Percentiles rank a stretch among this genome's conserved stretches.
Evolutionary conservation across 768 basidiomycete species (phyloP).

Genomic region (Phanerochaete sordida): DNA sequence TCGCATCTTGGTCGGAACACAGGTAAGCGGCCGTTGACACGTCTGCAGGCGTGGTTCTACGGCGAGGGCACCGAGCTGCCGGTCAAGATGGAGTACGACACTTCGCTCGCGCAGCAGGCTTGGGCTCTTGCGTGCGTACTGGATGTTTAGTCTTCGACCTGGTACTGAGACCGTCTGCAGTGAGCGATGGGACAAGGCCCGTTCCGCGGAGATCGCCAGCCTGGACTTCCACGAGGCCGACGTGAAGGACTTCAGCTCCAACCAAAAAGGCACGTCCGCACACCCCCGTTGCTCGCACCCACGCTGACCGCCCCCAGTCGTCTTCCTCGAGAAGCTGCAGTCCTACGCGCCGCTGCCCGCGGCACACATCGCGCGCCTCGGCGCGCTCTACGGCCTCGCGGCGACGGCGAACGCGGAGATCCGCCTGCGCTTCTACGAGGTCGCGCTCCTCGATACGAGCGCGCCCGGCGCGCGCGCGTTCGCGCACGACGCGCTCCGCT

Average conservation of each 20-base stretch:
- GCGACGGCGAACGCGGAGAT: slow-evolving; percentile 73
- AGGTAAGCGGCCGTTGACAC: too few relatives aligned
- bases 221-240: slow-evolving; percentile 60
- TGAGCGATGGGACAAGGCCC: slow-evolving; percentile 66
- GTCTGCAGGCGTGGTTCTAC: slow-evolving; percentile 68
- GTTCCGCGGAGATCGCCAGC: slow-evolving; percentile 41
- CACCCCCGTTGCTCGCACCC: background rate
- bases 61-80: slow-evolving; percentile 76
- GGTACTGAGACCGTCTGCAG: background rate
- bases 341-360: slow-evolving; percentile 58
- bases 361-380: slow-evolving; percentile 57
- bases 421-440: slow-evolving; percentile 71
- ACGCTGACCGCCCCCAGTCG: slow-evolving; percentile 42
- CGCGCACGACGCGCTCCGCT: slow-evolving; percentile 52
- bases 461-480: slow-evolving; percentile 48
- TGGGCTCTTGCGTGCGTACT: slow-evolving; percentile 54
- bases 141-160: background rate
- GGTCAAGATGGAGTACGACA: slow-evolving; percentile 72
- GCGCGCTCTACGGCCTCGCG: slow-evolving; percentile 44
- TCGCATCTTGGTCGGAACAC: too few relatives aligned
- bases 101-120: slow-evolving; percentile 62
- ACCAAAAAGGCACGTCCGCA: slow-evolving; percentile 59
- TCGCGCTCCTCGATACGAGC: slow-evolving; percentile 53
- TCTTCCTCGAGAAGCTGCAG: slow-evolving; percentile 80
- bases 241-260: slow-evolving; percentile 60